Conservation (phyloP, 2,329 filamentous ascomycete species). For the Colletotrichum horii region DNA sequence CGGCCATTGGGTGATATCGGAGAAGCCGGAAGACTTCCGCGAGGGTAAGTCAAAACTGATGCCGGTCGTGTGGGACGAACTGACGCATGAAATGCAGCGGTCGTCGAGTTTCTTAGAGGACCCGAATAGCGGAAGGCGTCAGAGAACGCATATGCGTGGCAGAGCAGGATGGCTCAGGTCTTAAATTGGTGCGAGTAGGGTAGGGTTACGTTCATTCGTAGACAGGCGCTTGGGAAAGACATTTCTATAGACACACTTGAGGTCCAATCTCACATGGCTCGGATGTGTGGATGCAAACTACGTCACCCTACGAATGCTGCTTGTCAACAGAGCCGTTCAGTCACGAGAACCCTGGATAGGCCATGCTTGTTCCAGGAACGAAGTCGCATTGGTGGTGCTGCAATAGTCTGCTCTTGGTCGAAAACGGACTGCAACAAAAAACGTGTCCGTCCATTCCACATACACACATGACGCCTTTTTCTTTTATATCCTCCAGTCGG, state of each 20-base stretch:
- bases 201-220: neutral
- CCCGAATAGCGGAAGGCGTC: slow-evolving; percentile 43
- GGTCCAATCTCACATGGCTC: neutral
- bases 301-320: neutral
- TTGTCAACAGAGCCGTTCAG: neutral
- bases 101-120: slow-evolving; percentile 65
- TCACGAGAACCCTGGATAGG: neutral
- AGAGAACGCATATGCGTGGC: neutral
- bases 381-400: slow-evolving; percentile 1
- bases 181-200: neutral
- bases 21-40: slow-evolving; percentile 81
- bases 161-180: neutral
- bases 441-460: slow-evolving; percentile 11
- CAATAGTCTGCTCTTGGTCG: neutral
- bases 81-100: slow-evolving; percentile 46
- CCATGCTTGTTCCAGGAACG: neutral
- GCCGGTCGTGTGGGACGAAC: neutral
- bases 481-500: neutral
- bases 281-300: neutral
- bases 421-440: slow-evolving; percentile 6
- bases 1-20: slow-evolving; percentile 90
- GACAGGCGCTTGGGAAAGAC: neutral
- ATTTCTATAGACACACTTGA: neutral
- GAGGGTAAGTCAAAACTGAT: slow-evolving; percentile 57
- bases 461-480: slow-evolving; percentile 16